A percentile compares a stretch with the other conserved stretches of the same genome.
Evolutionary conservation across 371 early-diverging fungal species (phyloP).

Genomic region (Enterocytospora artemiae): DNA sequence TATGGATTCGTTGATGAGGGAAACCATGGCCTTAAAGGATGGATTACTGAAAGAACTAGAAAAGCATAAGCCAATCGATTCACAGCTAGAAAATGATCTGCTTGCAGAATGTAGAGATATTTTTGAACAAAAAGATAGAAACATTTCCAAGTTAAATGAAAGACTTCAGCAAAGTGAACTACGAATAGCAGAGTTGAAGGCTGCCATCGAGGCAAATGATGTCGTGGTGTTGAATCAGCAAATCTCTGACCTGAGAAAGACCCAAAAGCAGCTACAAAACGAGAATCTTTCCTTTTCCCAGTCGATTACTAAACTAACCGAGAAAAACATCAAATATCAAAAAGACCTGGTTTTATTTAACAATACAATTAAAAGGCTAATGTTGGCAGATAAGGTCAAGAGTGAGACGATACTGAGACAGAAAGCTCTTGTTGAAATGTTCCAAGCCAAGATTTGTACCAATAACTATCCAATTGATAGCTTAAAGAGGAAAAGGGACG

Average conservation of each 20-base stretch:
- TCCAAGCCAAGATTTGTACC: constrained; percentile 35
- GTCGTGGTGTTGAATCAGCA: neutral
- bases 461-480: constrained; percentile 30
- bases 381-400: constrained; percentile 27
- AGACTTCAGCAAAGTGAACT: too few species aligned
- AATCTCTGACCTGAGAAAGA: constrained; percentile 15
- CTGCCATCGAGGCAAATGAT: neutral
- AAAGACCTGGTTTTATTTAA: constrained; percentile 34
- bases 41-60: neutral
- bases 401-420: constrained; percentile 41
- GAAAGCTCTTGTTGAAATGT: constrained; percentile 44
- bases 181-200: constrained; percentile 15
- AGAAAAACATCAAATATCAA: constrained; percentile 39
- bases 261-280: constrained; percentile 15
- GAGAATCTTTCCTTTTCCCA: constrained; percentile 40
- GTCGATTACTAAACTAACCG: constrained; percentile 23
- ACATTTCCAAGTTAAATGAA: constrained; percentile 2
- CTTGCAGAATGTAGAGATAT: neutral
- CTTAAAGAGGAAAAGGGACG: constrained; percentile 27
- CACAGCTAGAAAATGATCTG: constrained; percentile 2
- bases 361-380: constrained; percentile 33
- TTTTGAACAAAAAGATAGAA: neutral
- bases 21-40: constrained; percentile 13
- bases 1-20: neutral
- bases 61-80: constrained; percentile 2